These are phyloP conservation scores for Geotrichum fermentans DNA, from an alignment of 1,139 yeast genomes.

Conservation along the genomic window DNA sequence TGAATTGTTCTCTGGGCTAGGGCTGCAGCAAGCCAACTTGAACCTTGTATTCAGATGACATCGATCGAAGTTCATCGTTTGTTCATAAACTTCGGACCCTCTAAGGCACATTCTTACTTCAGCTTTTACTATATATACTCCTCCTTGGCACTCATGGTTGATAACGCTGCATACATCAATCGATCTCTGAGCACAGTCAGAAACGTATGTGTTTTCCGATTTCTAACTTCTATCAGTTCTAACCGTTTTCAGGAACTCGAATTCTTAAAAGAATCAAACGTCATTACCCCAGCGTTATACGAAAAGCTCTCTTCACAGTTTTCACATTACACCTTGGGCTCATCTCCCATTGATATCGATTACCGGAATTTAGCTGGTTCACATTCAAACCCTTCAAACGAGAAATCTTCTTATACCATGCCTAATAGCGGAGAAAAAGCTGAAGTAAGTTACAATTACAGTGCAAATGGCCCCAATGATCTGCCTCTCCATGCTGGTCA, in stretches of 20 bases:
- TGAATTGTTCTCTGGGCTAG: too few species aligned
- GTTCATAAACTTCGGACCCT: too few species aligned
- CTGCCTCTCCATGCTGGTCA: conserved; percentile 61
- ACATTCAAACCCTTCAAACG: too few species aligned
- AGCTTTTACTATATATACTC: too few species aligned
- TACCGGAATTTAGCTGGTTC: not conserved
- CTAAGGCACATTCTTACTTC: too few species aligned
- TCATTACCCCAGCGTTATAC: conserved; percentile 56
- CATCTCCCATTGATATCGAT: conserved; percentile 42
- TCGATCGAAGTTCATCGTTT: too few species aligned
- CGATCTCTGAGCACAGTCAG: conserved; percentile 70
- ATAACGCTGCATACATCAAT: conserved; percentile 42
- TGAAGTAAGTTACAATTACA: conserved; percentile 69
- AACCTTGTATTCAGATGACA: too few species aligned
- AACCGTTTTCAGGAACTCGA: conserved; percentile 52
- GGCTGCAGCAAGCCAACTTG: too few species aligned
- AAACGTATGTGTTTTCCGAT: conserved; percentile 43
- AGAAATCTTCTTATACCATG: too few species aligned
- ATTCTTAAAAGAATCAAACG: conserved; percentile 71
- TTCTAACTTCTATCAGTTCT: not conserved
- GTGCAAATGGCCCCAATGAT: conserved; percentile 68
- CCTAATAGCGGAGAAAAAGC: conserved; percentile 39
- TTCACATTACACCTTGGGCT: conserved; percentile 50
- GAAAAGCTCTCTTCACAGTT: conserved; percentile 49
- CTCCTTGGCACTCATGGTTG: too few species aligned